These are phyloP conservation scores for Hyaloperonospora arabidopsidis DNA, from an alignment of 352 stramenopile genomes.

Conservation along the genomic window DNA sequence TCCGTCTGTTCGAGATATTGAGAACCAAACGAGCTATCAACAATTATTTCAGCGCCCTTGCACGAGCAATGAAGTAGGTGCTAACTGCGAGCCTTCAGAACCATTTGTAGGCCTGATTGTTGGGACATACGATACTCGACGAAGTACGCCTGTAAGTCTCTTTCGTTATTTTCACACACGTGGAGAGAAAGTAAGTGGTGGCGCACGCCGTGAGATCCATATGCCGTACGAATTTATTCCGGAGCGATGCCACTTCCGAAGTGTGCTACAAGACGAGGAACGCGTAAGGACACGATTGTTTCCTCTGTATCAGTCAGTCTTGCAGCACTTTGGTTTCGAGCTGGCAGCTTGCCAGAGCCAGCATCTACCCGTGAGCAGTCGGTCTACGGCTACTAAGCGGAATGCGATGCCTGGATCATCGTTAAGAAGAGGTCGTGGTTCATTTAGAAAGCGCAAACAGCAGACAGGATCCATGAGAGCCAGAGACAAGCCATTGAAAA, in stretches of 20 bases:
- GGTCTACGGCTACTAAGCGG: background rate
- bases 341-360: conserved; percentile 4
- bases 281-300: conserved; percentile 21
- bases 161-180: conserved; percentile 83
- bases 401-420: conserved; percentile 8
- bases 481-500: conserved; percentile 24
- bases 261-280: conserved; percentile 42
- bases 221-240: conserved; percentile 72
- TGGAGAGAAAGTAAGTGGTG: conserved; percentile 58
- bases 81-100: conserved; percentile 35
- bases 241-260: conserved; percentile 38
- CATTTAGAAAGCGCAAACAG: conserved; percentile 35
- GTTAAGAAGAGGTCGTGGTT: conserved; percentile 9
- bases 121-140: conserved; percentile 86
- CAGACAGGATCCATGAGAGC: conserved; percentile 7
- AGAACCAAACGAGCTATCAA: conserved; percentile 92
- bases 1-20: conserved; percentile 89
- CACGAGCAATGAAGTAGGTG: conserved; percentile 9
- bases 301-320: conserved; percentile 41
- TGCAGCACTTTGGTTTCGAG: conserved; percentile 23
- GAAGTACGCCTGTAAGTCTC: conserved; percentile 59
- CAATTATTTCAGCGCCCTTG: conserved; percentile 71
- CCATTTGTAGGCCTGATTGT: conserved; percentile 93
- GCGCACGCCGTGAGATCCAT: conserved; percentile 37
- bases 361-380: conserved; percentile 5